These are phyloP conservation scores for Nicotiana paniculata DNA, from an alignment of 257 asterid genomes.

Conservation along the genomic window DNA sequence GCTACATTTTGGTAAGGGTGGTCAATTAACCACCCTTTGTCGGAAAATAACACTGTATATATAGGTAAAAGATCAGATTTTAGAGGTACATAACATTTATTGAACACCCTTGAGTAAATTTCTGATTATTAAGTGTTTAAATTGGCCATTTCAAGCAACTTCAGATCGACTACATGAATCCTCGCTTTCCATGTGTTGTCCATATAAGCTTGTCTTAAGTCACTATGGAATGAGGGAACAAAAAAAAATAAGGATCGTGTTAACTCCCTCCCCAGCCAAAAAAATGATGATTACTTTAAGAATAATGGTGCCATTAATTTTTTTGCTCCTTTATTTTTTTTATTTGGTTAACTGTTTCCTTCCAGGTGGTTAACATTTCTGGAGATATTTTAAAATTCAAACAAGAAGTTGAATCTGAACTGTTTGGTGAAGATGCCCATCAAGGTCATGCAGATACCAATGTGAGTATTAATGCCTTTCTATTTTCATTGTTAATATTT, in stretches of 20 bases:
- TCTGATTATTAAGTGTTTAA: not conserved
- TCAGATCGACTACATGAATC: too few relatives aligned
- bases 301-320: not conserved
- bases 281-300: not conserved
- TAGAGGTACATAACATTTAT: too few relatives aligned
- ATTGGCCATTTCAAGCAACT: too few relatives aligned
- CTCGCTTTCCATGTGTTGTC: not conserved
- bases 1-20: too few relatives aligned
- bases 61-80: too few relatives aligned
- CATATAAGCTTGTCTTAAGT: too few relatives aligned
- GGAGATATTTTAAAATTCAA: conserved; percentile 60
- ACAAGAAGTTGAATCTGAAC: conserved; percentile 69
- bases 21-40: too few relatives aligned
- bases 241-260: too few relatives aligned
- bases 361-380: conserved; percentile 46
- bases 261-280: not conserved
- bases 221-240: too few relatives aligned
- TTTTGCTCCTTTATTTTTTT: not conserved
- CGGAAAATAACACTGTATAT: too few relatives aligned
- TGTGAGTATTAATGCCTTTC: conserved; percentile 34
- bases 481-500: not conserved
- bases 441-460: conserved; percentile 59
- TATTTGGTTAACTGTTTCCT: conserved; percentile 1
- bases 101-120: too few relatives aligned
- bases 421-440: conserved; percentile 57